A percentile compares a stretch with the other conserved stretches of the same genome.
These are phyloP conservation scores for Aspergillus spinulosporus DNA, from an alignment of 2,329 filamentous ascomycete genomes.

Conservation along the genomic window DNA sequence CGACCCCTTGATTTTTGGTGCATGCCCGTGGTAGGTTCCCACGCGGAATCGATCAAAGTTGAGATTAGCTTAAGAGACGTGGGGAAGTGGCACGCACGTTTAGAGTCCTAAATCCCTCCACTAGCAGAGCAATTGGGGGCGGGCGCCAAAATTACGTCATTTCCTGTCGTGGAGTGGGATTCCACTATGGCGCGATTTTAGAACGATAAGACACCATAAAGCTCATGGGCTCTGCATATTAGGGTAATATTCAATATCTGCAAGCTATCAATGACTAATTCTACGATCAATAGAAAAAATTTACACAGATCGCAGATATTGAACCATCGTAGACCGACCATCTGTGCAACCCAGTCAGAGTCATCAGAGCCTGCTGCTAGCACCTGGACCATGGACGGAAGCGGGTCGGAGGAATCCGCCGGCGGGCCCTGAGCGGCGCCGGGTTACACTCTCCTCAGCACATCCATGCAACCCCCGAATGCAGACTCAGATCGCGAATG, in stretches of 20 bases:
- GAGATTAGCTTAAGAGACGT: constrained; percentile 7
- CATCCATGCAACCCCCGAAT: constrained; percentile 1
- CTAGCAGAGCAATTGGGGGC: not conserved
- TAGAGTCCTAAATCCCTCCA: not conserved
- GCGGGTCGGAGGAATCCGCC: constrained; percentile 9
- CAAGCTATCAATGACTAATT: not conserved
- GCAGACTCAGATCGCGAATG: constrained; percentile 5
- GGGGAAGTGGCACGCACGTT: not conserved
- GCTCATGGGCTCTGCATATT: not conserved
- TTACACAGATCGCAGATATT: not conserved
- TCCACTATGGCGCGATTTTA: constrained; percentile 2
- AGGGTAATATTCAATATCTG: not conserved
- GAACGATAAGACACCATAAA: not conserved
- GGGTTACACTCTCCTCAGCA: not conserved
- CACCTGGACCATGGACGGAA: not conserved
- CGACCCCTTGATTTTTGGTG: not conserved
- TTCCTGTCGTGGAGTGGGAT: not conserved
- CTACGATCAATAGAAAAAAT: not conserved
- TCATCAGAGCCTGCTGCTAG: not conserved
- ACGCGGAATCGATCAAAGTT: not conserved
- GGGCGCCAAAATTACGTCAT: not conserved
- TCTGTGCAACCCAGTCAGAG: not conserved
- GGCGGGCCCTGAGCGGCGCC: not conserved
- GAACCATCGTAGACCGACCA: not conserved
- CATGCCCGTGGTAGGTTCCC: not conserved